Base-by-base conservation (phyloP, 2,329 filamentous ascomycete species). In the Fusarium chaquense region DNA sequence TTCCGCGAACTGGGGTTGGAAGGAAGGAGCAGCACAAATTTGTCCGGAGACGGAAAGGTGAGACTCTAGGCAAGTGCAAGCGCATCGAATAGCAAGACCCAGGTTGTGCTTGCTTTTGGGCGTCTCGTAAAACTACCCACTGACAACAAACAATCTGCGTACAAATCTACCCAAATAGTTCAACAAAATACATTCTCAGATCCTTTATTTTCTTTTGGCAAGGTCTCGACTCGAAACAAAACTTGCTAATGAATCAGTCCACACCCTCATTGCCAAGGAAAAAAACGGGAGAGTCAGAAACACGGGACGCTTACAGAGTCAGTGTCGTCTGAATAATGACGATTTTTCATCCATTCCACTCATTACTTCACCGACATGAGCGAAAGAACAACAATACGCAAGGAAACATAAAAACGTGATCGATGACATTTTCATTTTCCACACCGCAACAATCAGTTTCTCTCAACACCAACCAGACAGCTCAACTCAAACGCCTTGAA, bases 21-120 rank as follows among this genome's bases (percentile, higher is more conserved):
- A 30, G 41, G 40, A 40, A 60, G 28, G 46, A 40, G 30, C 41
- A 49, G 24, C 30, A 28, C 61, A 54, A 15, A 43, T n/a, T 30
- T 16, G 33, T 57, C 69, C 70, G 65, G 60, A 67, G 62, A 38
- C 5, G 70, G 72, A 56, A 73, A 67, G 58, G 69, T 44, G 55
- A 16, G 58, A 55, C 16, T 36, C 33, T 40, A 24, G n/a, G 36
- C 20, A 26, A 26, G 16, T 5, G 16, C 11, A 38, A 38, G 18
- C 35, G n/a, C 11, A 38, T 38, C n/a, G 40, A 62, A 47, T 45
- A 38, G 32, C 30, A 60, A 50, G 62, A 54, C 51, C 41, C 28
- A 30, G 18, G 12, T n/a, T 32, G 9, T 24, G 28, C 28, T 36
- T 58, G 15, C 20, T 35, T 44, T 16, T 20, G 30, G 11, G 11